Evolutionary conservation across 2,329 filamentous ascomycete species (phyloP), one percentile per base, ranked within the genome.

Genomic region (Fusarium praegraminearum): DNA sequence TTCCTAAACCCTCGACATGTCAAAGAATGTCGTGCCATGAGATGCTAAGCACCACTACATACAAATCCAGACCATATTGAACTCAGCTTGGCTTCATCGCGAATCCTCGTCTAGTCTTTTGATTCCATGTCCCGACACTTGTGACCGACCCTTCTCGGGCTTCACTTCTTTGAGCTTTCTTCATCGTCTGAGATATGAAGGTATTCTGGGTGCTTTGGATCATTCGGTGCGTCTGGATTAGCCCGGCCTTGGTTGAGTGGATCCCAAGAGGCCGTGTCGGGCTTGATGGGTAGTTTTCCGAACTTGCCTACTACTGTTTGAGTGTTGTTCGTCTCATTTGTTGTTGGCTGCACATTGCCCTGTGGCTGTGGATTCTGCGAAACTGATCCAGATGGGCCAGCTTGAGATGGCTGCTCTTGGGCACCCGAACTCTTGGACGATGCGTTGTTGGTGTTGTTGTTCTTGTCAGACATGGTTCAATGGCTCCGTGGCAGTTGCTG

Each of bases 1-100:
- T 38, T 33, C 43, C 36, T 28, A 22, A 18, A 22, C 36, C 28
- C 45, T 12, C 16, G 47, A 49, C 22, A 26, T 18, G 46, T 15
- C 46, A 51, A 36, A 49, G 45, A 61, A 65, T 15, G 49, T 49
- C 26, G n/a, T 28, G 16, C 43, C 43, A 65, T 50, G 41, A 43
- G 36, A 49, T 22, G 22, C 8, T 54, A 40, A 65, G 33, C n/a
- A n/a, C 40, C 46, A 49, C 61, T 40, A 36, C 54, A 28, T 24
- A 38, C 12, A 49, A 22, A 28, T n/a, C 15, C 22, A 61, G 32
- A 38, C 30, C 18, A 60, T 35, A 28, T 3, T 65, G 41, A 24
- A 33, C 32, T 49, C 20, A 28, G 16, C 41, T n/a, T 30, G 47
- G 41, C 36, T 40, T 35, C 11, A 54, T 36, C 36, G n/a, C 9